These are phyloP conservation scores for Fusarium redolens DNA, from an alignment of 2,329 filamentous ascomycete genomes.

Conservation along the genomic window DNA sequence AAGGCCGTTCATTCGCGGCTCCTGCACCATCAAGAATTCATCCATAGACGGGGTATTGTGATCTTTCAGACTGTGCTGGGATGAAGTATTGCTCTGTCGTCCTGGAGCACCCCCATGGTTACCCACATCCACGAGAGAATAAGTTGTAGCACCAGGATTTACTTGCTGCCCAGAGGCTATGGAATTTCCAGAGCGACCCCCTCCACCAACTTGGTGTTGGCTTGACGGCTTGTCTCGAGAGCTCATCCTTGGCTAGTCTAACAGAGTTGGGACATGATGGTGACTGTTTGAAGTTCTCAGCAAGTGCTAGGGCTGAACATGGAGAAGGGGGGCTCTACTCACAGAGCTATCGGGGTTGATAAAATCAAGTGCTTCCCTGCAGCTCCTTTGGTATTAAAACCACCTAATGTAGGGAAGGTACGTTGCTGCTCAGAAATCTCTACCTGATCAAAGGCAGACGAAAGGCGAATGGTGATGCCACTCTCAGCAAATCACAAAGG, in stretches of 20 bases:
- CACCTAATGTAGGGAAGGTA: no score
- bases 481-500: no score
- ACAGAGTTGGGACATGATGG: not conserved
- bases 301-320: not conserved
- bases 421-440: not conserved
- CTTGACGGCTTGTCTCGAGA: not conserved
- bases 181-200: not conserved
- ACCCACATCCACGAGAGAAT: not conserved
- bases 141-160: not conserved
- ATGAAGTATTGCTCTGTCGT: not conserved
- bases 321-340: not conserved
- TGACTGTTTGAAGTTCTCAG: not conserved
- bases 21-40: not conserved
- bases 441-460: no score
- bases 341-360: not conserved
- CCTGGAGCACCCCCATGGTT: rapidly evolving
- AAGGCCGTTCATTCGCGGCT: not conserved
- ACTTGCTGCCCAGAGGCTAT: not conserved
- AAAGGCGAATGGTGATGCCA: no score
- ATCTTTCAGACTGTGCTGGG: rapidly evolving
- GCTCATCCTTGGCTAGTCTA: not conserved
- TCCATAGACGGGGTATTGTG: not conserved
- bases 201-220: not conserved
- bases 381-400: no score
- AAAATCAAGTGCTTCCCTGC: no score